phyloP scores from a whole-genome alignment of 2,329 filamentous ascomycete species.

The Aspergillus carbonarius region DNA sequence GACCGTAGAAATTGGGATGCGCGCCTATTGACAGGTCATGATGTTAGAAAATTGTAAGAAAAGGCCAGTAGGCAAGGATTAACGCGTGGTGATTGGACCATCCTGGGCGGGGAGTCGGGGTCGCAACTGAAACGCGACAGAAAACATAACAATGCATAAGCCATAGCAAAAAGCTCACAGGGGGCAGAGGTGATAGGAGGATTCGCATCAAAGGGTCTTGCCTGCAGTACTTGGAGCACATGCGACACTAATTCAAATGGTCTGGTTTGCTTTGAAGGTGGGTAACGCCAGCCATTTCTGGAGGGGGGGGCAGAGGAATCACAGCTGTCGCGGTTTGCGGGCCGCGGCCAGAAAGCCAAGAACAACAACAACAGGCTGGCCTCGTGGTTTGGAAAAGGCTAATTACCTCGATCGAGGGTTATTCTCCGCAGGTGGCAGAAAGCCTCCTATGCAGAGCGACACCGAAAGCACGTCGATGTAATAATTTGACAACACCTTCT shows the following conservation, averaged over 20 bases:
- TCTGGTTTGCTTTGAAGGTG: slow-evolving; percentile 8
- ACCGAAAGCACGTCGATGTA: slow-evolving; percentile 10
- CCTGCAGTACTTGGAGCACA: not conserved
- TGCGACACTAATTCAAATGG: slow-evolving; percentile 3
- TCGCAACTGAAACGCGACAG: slow-evolving; percentile 19
- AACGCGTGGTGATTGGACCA: slow-evolving; percentile 29
- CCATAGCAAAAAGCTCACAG: slow-evolving; percentile 4
- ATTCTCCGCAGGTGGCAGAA: slow-evolving; percentile 6
- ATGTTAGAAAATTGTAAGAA: slow-evolving; percentile 15
- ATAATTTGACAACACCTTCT: slow-evolving; percentile 16
- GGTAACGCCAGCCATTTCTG: slow-evolving; percentile 4
- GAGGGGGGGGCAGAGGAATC: slow-evolving; percentile 7
- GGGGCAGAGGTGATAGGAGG: not conserved
- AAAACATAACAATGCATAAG: slow-evolving; percentile 17
- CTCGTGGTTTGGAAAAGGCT: slow-evolving; percentile 8
- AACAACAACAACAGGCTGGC: slow-evolving; percentile 16
- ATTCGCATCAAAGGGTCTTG: not conserved
- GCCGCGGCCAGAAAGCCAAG: slow-evolving; percentile 14
- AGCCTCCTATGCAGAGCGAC: slow-evolving; percentile 6
- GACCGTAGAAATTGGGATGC: slow-evolving; percentile 8
- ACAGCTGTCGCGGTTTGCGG: slow-evolving; percentile 19
- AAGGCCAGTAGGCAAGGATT: slow-evolving; percentile 16
- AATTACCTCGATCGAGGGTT: slow-evolving; percentile 14
- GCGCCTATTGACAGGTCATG: slow-evolving; percentile 10
- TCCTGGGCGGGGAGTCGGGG: slow-evolving; percentile 9